A percentile compares a stretch with the other conserved stretches of the same genome.
Conservation (phyloP, 129 eudicot species). For the Rutidosis leptorrhynchoides region DNA sequence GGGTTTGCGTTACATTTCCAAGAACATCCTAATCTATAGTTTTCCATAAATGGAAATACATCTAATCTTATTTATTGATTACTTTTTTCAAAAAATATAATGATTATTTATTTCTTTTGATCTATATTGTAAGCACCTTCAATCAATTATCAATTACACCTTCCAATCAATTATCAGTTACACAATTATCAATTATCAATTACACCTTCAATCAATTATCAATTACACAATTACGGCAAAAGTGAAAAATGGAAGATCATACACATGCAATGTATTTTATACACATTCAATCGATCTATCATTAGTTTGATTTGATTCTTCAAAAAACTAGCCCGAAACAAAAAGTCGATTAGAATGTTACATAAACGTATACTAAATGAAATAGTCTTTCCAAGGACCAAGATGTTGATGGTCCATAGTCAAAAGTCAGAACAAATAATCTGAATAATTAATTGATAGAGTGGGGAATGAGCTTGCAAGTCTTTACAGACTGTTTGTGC, state of each 20-base stretch:
- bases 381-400: slow-evolving; percentile 11
- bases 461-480: slow-evolving; percentile 17
- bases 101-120: not conserved
- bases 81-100: slow-evolving; percentile 11
- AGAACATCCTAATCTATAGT: slow-evolving; percentile 20
- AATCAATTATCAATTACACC: too few species aligned
- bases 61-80: not conserved
- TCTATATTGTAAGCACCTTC: not conserved
- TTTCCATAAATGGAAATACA: slow-evolving; percentile 13
- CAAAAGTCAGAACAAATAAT: slow-evolving; percentile 3
- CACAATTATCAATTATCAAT: too few species aligned
- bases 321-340: too few species aligned
- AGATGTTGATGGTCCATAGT: slow-evolving; percentile 22
- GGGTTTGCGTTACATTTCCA: slow-evolving; percentile 18
- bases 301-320: not conserved
- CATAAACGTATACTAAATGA: not conserved
- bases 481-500: slow-evolving; percentile 42
- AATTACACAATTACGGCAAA: too few species aligned
- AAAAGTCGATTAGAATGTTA: slow-evolving; percentile 12
- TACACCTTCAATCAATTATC: too few species aligned
- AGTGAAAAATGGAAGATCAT: too few species aligned
- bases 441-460: not conserved
- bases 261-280: not conserved
- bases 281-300: not conserved
- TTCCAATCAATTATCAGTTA: too few species aligned